Base-by-base conservation (phyloP, 768 basidiomycete species). In the Suillus tomentosus region DNA sequence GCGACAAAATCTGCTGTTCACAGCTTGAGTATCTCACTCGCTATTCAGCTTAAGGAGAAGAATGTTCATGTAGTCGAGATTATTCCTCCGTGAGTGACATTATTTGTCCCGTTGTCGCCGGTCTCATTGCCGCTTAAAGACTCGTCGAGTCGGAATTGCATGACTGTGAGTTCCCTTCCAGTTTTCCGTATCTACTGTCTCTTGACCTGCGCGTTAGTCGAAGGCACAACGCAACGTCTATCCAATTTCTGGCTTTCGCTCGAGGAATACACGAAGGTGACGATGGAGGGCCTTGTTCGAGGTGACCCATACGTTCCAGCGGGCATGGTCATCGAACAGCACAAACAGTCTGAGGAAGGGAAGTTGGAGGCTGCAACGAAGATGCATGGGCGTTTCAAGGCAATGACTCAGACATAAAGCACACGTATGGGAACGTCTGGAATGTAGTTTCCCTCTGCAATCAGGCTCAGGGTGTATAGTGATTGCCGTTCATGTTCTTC, bases 61-160 rank as follows among this genome's bases (percentile, higher is more conserved):
- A 81, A 83, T 31, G 78, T 88, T 17, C 76, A 83, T 54, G 82
- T 88, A 7, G 73, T 84, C 24, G 87, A 88, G 68, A 79, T 88
- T 27, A 74, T 85, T 4, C 86, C 86, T 11, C 87, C 87, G 83
- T 87, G 62, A 70, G 84, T 56, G 37, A 57, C n/a, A 11, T 42
- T 1, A 14, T 47, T 24, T 64, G 78, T 13, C 22, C 48, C 11
- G 9, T 61, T 11, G 37, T 51, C 19, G 31, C 27, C 48, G 37
- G 13, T 53, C 42, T 60, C 53, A 34, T 48, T 22, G 51, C 17
- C 48, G n/a, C 31, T 11, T 50, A 14, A 61, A 86, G 85, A 13
- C 76, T 87, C 10, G 84, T 85, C 10, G 86, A 87, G 72, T 87
- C 85, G 3, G 86, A 87, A 67, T 74, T 87, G 37, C 86, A 88